Evolutionary conservation across 345 rosid genomes (phyloP).

Genomic region (Schrenkiella parvula): DNA sequence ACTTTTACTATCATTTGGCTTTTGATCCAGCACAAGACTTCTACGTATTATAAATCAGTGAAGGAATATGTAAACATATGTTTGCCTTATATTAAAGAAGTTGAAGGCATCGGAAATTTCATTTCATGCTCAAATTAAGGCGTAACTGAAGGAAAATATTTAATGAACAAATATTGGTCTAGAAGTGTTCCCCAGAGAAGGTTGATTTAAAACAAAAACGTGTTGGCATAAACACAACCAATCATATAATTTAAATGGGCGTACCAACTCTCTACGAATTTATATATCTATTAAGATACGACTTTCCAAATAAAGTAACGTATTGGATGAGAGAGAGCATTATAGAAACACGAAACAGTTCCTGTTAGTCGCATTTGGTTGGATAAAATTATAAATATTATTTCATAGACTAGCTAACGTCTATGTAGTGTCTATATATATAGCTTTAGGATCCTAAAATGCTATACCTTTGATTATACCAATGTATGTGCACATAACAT

Average conservation of each 20-base stretch:
- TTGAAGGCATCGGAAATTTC: constrained; percentile 13
- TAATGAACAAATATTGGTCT: not conserved
- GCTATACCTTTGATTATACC: constrained; percentile 10
- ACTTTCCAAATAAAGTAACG: constrained; percentile 26
- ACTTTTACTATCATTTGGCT: too few species aligned
- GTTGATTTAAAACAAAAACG: not conserved
- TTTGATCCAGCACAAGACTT: not conserved
- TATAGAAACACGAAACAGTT: not conserved
- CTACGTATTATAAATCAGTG: not conserved
- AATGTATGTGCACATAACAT: constrained; percentile 14
- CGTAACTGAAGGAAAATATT: constrained; percentile 43
- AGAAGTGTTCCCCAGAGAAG: not conserved
- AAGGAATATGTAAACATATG: not conserved
- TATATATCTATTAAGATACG: constrained; percentile 2
- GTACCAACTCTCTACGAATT: constrained; percentile 13
- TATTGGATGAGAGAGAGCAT: constrained; percentile 17
- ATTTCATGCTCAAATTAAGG: constrained; percentile 44
- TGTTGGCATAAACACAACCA: constrained; percentile 14
- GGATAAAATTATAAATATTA: constrained; percentile 5
- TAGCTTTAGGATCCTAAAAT: not conserved
- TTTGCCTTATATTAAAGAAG: not conserved
- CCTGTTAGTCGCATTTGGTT: not conserved
- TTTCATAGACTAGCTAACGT: constrained; percentile 17
- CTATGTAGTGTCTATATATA: not conserved
- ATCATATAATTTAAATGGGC: not conserved